A percentile compares a stretch with the other conserved stretches of the same genome.
Conservation (phyloP, 768 basidiomycete genomes). For the Russula brevipes region DNA sequence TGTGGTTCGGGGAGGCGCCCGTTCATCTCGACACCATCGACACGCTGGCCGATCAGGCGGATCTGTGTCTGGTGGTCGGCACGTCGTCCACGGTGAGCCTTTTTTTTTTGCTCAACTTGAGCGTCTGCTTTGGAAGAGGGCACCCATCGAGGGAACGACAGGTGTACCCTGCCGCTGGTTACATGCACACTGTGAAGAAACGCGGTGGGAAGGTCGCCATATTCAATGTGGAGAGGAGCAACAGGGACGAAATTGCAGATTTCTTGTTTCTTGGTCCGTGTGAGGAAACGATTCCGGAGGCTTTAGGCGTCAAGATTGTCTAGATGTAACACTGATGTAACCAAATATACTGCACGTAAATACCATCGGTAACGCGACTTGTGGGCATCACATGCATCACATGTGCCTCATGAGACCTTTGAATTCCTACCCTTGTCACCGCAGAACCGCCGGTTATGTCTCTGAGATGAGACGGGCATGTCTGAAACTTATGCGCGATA, state of each 20-base stretch:
- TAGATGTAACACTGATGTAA: background rate
- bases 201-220: constrained; percentile 37
- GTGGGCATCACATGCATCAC: too few species aligned
- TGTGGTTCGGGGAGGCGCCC: constrained; percentile 40
- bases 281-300: constrained; percentile 42
- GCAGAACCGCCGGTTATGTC: too few species aligned
- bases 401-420: too few species aligned
- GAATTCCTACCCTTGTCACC: too few species aligned
- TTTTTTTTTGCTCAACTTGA: background rate
- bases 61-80: constrained; percentile 38
- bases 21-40: constrained; percentile 31
- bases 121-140: background rate
- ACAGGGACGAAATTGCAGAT: constrained; percentile 41
- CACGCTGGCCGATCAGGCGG: constrained; percentile 29
- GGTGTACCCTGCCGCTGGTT: constrained; percentile 36
- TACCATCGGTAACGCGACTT: background rate
- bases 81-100: constrained; percentile 33
- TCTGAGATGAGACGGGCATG: background rate
- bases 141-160: constrained; percentile 11
- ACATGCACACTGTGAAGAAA: constrained; percentile 26
- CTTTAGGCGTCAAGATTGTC: constrained; percentile 29
- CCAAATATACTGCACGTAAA: background rate
- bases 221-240: constrained; percentile 33
- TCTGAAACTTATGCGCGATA: background rate
- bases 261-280: constrained; percentile 50